Evolutionary conservation across 306 rosid species (phyloP).

Genomic region (Rosa lucieae): DNA sequence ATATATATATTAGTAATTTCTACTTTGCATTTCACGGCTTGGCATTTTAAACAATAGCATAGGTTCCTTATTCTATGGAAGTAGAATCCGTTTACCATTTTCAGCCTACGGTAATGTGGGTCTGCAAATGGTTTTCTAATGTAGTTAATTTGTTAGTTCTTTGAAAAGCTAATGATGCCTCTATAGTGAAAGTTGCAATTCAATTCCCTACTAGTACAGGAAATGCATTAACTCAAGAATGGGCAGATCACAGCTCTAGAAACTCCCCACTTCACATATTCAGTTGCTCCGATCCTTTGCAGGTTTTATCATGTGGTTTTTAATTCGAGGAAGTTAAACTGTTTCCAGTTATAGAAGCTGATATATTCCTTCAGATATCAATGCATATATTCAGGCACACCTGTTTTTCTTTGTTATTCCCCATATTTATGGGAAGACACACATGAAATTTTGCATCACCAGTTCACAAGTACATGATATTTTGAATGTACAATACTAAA

Average conservation of each 20-base stretch:
- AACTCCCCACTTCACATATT: neutral
- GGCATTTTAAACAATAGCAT: neutral
- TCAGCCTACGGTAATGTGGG: neutral
- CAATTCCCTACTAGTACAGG: neutral
- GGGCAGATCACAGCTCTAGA: neutral
- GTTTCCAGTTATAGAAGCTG: neutral
- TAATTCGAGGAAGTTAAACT: neutral
- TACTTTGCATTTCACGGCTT: neutral
- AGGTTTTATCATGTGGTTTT: too few species aligned
- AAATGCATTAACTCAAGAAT: neutral
- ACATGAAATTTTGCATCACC: neutral
- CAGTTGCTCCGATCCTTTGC: neutral
- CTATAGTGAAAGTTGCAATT: neutral
- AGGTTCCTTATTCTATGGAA: neutral
- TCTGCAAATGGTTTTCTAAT: neutral
- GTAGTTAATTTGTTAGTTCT: neutral
- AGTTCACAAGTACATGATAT: neutral
- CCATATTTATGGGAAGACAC: neutral
- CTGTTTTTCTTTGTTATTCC: neutral
- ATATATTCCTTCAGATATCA: neutral
- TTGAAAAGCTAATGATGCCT: neutral
- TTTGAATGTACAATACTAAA: neutral
- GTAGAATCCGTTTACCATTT: neutral
- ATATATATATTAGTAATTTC: neutral
- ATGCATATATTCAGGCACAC: neutral